Evolutionary conservation across 352 stramenopile genomes (phyloP).

Genomic region (Phytophthora capsici): DNA sequence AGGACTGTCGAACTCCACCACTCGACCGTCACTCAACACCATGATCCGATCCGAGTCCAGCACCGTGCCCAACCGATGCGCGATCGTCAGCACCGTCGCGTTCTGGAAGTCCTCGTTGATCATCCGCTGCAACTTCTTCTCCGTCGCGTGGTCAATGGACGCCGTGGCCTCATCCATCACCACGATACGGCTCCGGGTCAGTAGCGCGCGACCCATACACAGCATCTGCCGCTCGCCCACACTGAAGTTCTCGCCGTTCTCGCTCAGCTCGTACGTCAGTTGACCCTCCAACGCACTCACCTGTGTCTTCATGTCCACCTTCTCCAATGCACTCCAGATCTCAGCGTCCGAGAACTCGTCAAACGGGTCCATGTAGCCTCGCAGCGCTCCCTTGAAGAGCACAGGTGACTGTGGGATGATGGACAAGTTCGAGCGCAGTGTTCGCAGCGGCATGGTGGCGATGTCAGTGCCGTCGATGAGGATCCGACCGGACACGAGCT

Average conservation of each 20-base stretch:
- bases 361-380: conserved; percentile 92
- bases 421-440: conserved; percentile 38
- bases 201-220: too few species aligned
- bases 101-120: conserved; percentile 21
- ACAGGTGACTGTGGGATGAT: conserved; percentile 40
- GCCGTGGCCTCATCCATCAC: too few species aligned
- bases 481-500: conserved; percentile 61
- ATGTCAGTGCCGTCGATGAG: conserved; percentile 54
- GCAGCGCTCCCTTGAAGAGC: conserved; percentile 58
- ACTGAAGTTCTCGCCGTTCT: background rate
- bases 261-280: background rate
- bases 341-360: conserved; percentile 62
- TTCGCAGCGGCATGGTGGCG: conserved; percentile 35
- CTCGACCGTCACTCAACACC: conserved; percentile 77
- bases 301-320: conserved; percentile 8
- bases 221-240: too few species aligned
- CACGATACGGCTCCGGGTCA: too few species aligned
- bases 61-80: conserved; percentile 82
- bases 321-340: conserved; percentile 9
- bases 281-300: background rate
- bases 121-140: too few species aligned
- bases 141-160: too few species aligned
- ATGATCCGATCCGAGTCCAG: conserved; percentile 70
- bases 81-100: conserved; percentile 93
- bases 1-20: conserved; percentile 90